Percentiles rank a stretch among this genome's conserved stretches.
Conservation (phyloP, 768 basidiomycete species). For the Boletus rufocinnamomeus region DNA sequence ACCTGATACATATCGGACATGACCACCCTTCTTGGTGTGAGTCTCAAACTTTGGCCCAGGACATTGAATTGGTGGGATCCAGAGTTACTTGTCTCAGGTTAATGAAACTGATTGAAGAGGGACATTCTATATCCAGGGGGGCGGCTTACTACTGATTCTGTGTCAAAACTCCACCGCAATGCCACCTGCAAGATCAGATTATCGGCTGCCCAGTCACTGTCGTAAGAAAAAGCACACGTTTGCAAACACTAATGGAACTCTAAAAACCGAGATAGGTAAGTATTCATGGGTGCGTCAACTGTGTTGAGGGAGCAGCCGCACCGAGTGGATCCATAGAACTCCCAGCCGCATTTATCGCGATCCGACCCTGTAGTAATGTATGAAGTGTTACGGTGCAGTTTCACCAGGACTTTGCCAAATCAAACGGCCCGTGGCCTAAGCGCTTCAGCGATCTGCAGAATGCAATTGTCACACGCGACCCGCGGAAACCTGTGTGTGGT, state of each 20-base stretch:
- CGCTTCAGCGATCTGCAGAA: neutral
- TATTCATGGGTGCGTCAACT: neutral
- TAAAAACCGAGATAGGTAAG: slow-evolving; percentile 5
- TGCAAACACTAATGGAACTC: slow-evolving; percentile 12
- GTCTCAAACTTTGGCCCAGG: neutral
- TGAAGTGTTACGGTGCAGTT: neutral
- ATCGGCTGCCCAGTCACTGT: neutral
- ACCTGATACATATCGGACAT: slow-evolving; percentile 9
- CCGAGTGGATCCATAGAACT: neutral
- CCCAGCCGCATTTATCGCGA: slow-evolving; percentile 6
- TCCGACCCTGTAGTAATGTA: neutral
- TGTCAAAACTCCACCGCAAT: slow-evolving; percentile 5
- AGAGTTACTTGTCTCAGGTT: neutral
- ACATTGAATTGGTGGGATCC: neutral
- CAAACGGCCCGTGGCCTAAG: neutral
- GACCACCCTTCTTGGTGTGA: slow-evolving; percentile 1
- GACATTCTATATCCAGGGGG: neutral
- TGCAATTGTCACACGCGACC: neutral
- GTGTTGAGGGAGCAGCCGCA: neutral
- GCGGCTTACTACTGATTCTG: neutral
- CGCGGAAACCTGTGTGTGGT: neutral
- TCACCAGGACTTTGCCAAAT: neutral
- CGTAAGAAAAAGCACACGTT: slow-evolving; percentile 1
- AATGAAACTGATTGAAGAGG: slow-evolving; percentile 2
- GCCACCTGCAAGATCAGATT: slow-evolving; percentile 3